These are phyloP conservation scores for Fusarium irregulare DNA, from an alignment of 2,329 filamentous ascomycete species.

Conservation along the genomic window DNA sequence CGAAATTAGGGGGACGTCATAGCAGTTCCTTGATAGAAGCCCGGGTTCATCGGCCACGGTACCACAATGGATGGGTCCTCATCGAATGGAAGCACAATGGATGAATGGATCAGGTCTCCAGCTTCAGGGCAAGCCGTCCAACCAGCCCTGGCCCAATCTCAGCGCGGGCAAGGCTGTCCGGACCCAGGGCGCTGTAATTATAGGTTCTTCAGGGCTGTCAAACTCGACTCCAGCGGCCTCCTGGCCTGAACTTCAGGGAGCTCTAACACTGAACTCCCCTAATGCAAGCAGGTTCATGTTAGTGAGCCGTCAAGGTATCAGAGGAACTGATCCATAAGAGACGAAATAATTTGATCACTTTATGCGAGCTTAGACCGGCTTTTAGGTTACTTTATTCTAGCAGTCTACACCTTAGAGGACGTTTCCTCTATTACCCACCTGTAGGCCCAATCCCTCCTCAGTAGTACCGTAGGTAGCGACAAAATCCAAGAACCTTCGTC, in stretches of 20 bases:
- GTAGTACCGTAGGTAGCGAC: constrained; percentile 48
- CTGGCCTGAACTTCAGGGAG: constrained; percentile 9
- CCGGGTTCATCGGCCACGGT: constrained; percentile 30
- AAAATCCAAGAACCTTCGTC: constrained; percentile 54
- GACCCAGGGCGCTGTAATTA: constrained; percentile 14
- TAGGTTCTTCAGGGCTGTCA: constrained; percentile 11
- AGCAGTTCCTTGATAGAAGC: constrained; percentile 20
- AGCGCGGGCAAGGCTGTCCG: constrained; percentile 8
- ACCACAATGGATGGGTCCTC: constrained; percentile 34
- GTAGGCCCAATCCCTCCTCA: constrained; percentile 2
- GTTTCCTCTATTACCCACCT: not conserved
- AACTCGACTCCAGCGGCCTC: constrained; percentile 9
- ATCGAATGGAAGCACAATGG: constrained; percentile 16
- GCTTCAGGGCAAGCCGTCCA: constrained; percentile 36
- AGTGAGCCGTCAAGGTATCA: constrained; percentile 30
- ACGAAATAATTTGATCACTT: not conserved
- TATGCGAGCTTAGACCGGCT: not conserved
- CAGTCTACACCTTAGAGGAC: not conserved
- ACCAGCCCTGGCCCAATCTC: constrained; percentile 40
- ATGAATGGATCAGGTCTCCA: constrained; percentile 6
- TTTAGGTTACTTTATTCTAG: not conserved
- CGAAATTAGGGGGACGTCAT: constrained; percentile 23
- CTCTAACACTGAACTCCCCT: constrained; percentile 22
- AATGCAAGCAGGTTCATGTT: constrained; percentile 37
- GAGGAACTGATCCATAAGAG: not conserved